phyloP scores from a whole-genome alignment of 2,329 filamentous ascomycete genomes.

The Nemania sp. region DNA sequence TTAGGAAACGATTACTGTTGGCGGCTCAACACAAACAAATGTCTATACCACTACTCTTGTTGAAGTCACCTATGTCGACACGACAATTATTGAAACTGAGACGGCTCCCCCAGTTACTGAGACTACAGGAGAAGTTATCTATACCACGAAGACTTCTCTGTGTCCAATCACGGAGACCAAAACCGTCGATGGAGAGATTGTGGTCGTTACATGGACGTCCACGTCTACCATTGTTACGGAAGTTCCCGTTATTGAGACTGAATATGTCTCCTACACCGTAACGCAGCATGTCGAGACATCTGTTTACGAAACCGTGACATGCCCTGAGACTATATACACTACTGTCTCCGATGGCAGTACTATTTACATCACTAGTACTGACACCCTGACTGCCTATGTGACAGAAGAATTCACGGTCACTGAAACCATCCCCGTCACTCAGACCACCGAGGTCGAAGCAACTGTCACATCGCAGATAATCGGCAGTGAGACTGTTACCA shows the following conservation, averaged over 20 bases:
- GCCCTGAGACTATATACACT: constrained; percentile 56
- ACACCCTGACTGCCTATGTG: constrained; percentile 55
- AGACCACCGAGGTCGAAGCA: constrained; percentile 54
- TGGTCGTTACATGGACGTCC: constrained; percentile 56
- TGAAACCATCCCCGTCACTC: constrained; percentile 57
- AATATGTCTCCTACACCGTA: constrained; percentile 51
- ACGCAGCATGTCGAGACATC: constrained; percentile 50
- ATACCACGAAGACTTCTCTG: constrained; percentile 58
- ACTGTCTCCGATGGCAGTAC: constrained; percentile 58
- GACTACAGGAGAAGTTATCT: constrained; percentile 54
- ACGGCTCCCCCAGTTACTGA: constrained; percentile 52
- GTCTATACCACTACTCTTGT: constrained; percentile 48
- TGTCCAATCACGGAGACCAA: constrained; percentile 61
- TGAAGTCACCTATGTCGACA: constrained; percentile 37
- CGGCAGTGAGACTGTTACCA: constrained; percentile 51
- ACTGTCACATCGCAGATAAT: constrained; percentile 57
- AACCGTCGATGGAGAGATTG: constrained; percentile 57
- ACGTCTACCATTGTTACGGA: constrained; percentile 53
- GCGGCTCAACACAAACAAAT: constrained; percentile 34
- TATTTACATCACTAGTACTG: constrained; percentile 57
- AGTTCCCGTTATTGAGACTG: constrained; percentile 48
- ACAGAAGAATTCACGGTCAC: constrained; percentile 55
- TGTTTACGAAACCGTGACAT: constrained; percentile 54
- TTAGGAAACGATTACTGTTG: constrained; percentile 39
- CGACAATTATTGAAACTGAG: constrained; percentile 34